Evolutionary conservation across 495 filamentous ascomycete species (phyloP), one percentile per base, ranked within the genome.

Genomic region (Aspergillus sclerotiicarbonarius): DNA sequence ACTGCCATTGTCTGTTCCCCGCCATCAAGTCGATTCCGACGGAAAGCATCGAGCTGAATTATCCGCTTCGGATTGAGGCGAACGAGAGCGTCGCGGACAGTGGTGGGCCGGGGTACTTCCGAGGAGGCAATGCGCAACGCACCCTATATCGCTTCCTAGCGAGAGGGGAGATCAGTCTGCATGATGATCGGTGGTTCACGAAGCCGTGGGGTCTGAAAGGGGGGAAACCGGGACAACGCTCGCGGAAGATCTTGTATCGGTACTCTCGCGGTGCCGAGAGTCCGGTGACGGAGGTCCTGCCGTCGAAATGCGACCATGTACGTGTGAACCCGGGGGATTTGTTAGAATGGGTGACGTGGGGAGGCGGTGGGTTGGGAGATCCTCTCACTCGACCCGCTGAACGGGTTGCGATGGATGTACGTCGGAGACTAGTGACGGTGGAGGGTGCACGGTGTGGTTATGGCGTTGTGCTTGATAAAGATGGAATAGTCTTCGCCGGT

Each of bases 321-420:
- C 70, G 70, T 19, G 76, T 82, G 3, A 69, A 78, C 20, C 70
- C 70, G 8, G 76, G 71, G 5, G 79, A 81, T 58, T 66, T 82
- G 0, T 72, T 81, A 4, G 79, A 80, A 60, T 82, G 78, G 77
- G 65, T 79, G 15, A 81, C 79, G 1, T 80, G 77, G 78, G 77
- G 78, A 41, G 79, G 77, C 12, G 78, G 79, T 35, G 78, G 79
- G 8, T 68, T 80, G 15, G 79, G 79, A 8, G 76, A 82, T 63
- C 76, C 78, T 0, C 60, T 81, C 48, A 76, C 77, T 3, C 73
- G 79, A 6, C 72, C 76, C 1, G 69, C 75, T 1, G 67, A 73
- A 32, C 74, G 70, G 37, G 79, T 81, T 6, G 77, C 77, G 1
- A 57, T 76, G 2, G 79, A 82, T 39, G 77, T 80, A 5, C 72